Conservation (phyloP, 192 early-diverging fungal genomes). For the Ambispora gerdemannii region DNA sequence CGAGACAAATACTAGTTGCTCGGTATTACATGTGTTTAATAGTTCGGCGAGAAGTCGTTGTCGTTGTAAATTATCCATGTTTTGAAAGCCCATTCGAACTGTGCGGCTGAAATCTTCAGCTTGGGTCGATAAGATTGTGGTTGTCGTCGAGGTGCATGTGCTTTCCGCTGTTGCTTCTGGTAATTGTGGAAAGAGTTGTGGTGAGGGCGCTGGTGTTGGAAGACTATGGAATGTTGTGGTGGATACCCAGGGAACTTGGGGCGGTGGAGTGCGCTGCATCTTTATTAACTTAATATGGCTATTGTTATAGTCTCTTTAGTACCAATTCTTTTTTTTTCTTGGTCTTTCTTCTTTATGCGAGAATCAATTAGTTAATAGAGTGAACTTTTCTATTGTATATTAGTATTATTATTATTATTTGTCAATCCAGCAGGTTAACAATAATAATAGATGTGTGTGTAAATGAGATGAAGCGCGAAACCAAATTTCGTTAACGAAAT, state of each 20-base stretch:
- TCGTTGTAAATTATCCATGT: conserved; percentile 28
- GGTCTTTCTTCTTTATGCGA: no score
- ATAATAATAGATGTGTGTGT: no score
- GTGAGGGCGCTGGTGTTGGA: conserved; percentile 26
- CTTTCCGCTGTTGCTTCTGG: not conserved
- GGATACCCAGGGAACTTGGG: conserved; percentile 22
- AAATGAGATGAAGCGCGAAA: no score
- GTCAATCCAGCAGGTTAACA: no score
- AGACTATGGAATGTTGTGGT: conserved; percentile 28
- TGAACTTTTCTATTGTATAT: no score
- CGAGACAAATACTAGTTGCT: conserved; percentile 49
- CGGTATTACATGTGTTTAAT: conserved; percentile 46
- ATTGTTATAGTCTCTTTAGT: no score
- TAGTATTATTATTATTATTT: no score
- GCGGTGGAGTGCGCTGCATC: conserved; percentile 17
- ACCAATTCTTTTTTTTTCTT: no score
- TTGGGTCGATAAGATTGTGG: not conserved
- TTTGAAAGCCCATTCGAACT: conserved; percentile 30
- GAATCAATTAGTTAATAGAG: no score
- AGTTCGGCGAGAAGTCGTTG: conserved; percentile 43
- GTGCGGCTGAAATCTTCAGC: conserved; percentile 18
- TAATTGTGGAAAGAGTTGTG: conserved; percentile 22
- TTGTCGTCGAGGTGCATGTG: no score
- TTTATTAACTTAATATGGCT: not conserved
- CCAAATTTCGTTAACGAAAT: no score